Base-by-base conservation (phyloP, 495 filamentous ascomycete species). In the Friedmanniomyces endolithicus region DNA sequence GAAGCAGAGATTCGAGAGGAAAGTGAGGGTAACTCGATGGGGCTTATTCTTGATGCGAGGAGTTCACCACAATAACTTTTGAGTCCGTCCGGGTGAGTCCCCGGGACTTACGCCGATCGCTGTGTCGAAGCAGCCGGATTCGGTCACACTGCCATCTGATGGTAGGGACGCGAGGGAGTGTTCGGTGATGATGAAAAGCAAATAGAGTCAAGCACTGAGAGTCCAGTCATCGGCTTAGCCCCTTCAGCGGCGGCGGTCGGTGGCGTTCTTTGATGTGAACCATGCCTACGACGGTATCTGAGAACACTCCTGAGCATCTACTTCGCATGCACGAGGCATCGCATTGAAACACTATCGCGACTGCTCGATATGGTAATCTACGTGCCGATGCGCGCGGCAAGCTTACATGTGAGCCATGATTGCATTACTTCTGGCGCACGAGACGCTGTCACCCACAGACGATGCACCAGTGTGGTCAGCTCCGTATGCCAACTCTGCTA, bases 21-120 rank as follows among this genome's bases (percentile, higher is more conserved):
- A 16, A 19, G 12, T 6, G 50, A 43, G 67, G 80, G 86, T 94
- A 90, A 96, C 92, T 94, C 88, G 88, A 98, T 95, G 92, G 92
- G 92, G 92, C 92, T 95, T 88, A 98, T 95, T 96, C 88, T 95
- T 87, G 92, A 87, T 82, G 85, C 88, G 89, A 95, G 90, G 86
- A 83, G 86, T 80, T 77, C 76, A 71, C 64, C 71, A 70, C 24
- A 52, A 33, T 40, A 66, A 65, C 62, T 58, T 52, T 61, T 70
- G 71, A 71, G 74, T 82, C 79, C 75, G 78, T 78, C 79, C 27
- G 27, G 27, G 27, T 31, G 27, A 31, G 27, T 31, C 9, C 4
- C 4, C 4, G 9, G 27, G 9, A 9, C 27, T 31, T 9, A 31
- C 27, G 27, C 61, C 73, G 60, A 65, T 70, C n/a, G 78, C 79